Evolutionary conservation across 2,329 filamentous ascomycete genomes (phyloP), one percentile per base, ranked within the genome.

Genomic region (Rutstroemia sp.): DNA sequence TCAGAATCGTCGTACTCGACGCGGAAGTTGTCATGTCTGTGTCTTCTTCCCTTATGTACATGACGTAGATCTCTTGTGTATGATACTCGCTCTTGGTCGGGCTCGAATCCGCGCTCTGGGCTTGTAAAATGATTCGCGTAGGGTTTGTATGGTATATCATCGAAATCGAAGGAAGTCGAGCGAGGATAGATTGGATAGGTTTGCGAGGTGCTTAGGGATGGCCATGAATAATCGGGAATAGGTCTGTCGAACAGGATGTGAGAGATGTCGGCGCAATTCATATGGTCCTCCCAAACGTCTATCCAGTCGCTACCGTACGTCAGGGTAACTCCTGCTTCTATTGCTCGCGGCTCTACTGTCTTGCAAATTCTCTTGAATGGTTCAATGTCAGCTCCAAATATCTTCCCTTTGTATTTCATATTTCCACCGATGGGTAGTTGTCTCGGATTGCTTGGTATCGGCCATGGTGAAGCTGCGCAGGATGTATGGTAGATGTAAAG

Each of bases 371-470:
- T 21, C 3, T 39, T 34, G 10, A 47, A 54, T 14, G 27, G 51
- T 21, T 37, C 3, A 7, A 14, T 19, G 21, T 47, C 51, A 21
- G 14, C 30, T 39, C 42, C 30, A 37, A 54, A 54, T 2, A 54
- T 18, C 34, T 54, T 54, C 25, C 41, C 51, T 53, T 53, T 47
- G 16, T 54, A 54, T 12, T 5, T 47, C 42, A 47, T 27, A 25
- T 27, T 39, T 37, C 42, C 30, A 34, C 44, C 51, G 5, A 45
- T 14, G 12, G 39, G 25, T 12, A 12, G 6, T 52, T 44, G 49
- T 44, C 18, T 23, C 14, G 38, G 18, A 19, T 18, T 14, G 23
- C 23, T 21, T 18, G 50, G 8, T 12, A 8, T 45, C 9, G 27
- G 39, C 39, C 16, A 21, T 52, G n/a, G 25, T 6, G 38, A 45